These are phyloP conservation scores for Verticillium nubilum DNA, from an alignment of 2,329 filamentous ascomycete genomes.

Conservation along the genomic window DNA sequence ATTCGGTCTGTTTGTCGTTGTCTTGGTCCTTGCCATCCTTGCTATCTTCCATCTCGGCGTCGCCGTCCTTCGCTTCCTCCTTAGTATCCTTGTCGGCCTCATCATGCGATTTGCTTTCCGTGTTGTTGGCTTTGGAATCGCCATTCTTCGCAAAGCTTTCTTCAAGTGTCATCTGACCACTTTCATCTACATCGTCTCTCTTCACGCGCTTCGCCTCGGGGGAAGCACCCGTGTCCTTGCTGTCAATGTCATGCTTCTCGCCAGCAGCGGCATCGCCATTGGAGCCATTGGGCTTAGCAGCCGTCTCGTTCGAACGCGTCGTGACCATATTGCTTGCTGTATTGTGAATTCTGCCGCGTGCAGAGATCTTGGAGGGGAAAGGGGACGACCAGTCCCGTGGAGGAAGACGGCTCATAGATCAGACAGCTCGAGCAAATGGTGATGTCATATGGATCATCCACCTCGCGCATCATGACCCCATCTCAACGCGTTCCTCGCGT, in stretches of 20 bases:
- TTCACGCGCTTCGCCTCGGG: conserved; percentile 10
- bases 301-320: not conserved
- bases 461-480: not conserved
- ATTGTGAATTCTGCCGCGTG: too few relatives aligned
- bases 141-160: conserved; percentile 6
- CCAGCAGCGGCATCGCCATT: not conserved
- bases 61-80: not conserved
- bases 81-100: not conserved
- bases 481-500: not conserved
- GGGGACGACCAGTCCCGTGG: too few relatives aligned
- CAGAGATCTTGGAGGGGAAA: too few relatives aligned
- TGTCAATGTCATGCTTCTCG: conserved; percentile 8
- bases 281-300: not conserved
- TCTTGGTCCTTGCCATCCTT: not conserved
- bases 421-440: not conserved
- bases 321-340: not conserved
- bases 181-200: conserved; percentile 2
- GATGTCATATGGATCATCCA: conserved; percentile 1
- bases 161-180: conserved; percentile 8
- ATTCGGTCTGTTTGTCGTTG: not conserved
- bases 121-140: not conserved
- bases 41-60: not conserved
- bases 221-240: not conserved
- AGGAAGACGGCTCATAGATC: not conserved
- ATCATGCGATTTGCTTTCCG: not conserved